Conservation (phyloP, 73 alveolate genomes). For the Uronychia setigera region DNA sequence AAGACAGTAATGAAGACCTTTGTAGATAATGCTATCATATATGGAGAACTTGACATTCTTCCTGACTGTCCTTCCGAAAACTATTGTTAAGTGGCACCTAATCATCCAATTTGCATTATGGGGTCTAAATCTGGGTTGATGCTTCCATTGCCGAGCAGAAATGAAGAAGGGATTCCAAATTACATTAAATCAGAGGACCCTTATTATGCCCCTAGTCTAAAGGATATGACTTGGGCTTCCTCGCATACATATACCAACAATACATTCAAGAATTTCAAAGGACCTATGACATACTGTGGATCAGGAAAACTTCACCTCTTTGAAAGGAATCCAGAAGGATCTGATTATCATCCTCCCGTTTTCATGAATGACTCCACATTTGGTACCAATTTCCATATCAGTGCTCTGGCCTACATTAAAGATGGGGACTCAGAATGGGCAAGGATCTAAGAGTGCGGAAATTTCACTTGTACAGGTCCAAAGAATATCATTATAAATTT, state of each 20-base stretch:
- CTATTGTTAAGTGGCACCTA: not conserved
- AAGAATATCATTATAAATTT: not conserved
- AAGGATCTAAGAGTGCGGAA: conserved; percentile 22
- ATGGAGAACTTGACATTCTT: not conserved
- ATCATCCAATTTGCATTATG: no score
- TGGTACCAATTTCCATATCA: conserved; percentile 1
- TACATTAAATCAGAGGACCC: not conserved
- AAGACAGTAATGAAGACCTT: not conserved
- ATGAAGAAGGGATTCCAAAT: not conserved
- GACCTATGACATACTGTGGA: not conserved
- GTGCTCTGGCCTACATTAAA: conserved; percentile 8
- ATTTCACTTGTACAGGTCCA: conserved; percentile 53
- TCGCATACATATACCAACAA: not conserved
- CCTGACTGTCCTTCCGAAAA: not conserved
- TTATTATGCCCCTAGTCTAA: not conserved
- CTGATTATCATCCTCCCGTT: not conserved
- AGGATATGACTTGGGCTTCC: not conserved
- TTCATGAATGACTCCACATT: not conserved
- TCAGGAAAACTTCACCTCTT: not conserved
- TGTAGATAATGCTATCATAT: no score
- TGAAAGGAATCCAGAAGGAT: not conserved
- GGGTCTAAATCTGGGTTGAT: not conserved
- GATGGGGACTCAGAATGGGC: conserved; percentile 10
- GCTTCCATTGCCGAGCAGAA: not conserved
- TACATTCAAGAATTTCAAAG: not conserved